phyloP scores from a whole-genome alignment of 1,284 basidiomycete species.

The Kalmanozyma brasiliensis region DNA sequence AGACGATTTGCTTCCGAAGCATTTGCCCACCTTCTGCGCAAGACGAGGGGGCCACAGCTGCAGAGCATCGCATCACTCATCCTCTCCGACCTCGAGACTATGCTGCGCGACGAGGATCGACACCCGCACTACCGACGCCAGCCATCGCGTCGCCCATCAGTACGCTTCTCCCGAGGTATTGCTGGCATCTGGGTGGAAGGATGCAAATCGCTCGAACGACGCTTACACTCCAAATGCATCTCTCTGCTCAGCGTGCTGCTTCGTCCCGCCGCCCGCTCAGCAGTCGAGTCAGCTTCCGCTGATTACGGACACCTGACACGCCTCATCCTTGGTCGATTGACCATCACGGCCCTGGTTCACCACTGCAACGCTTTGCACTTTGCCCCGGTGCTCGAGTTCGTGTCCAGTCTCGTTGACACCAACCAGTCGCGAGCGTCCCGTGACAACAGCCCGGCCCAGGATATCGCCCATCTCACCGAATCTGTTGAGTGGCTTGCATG shows the following conservation, averaged over 20 bases:
- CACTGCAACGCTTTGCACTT: constrained; percentile 55
- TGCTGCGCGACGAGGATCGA: constrained; percentile 46
- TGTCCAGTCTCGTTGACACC: constrained; percentile 38
- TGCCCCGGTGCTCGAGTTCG: constrained; percentile 44
- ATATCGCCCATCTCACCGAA: constrained; percentile 30
- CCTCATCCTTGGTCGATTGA: constrained; percentile 43
- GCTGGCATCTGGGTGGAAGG: constrained; percentile 64
- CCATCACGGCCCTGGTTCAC: constrained; percentile 62
- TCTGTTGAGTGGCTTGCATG: constrained; percentile 55
- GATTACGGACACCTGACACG: constrained; percentile 40
- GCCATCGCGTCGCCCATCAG: constrained; percentile 26
- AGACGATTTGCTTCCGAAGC: constrained; percentile 65
- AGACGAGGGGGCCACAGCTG: constrained; percentile 54
- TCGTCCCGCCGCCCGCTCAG: constrained; percentile 7
- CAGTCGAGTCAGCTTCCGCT: constrained; percentile 11
- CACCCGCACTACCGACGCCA: constrained; percentile 25
- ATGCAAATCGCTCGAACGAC: constrained; percentile 60
- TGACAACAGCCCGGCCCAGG: constrained; percentile 2
- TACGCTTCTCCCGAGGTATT: constrained; percentile 55
- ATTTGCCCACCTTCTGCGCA: constrained; percentile 64
- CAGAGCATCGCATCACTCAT: constrained; percentile 47
- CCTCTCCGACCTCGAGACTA: constrained; percentile 45
- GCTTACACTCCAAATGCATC: constrained; percentile 52
- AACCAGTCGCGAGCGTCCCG: constrained; percentile 16
- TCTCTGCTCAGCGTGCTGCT: constrained; percentile 46